phyloP scores from a whole-genome alignment of 768 basidiomycete genomes.

The Tephrocybe sp. region DNA sequence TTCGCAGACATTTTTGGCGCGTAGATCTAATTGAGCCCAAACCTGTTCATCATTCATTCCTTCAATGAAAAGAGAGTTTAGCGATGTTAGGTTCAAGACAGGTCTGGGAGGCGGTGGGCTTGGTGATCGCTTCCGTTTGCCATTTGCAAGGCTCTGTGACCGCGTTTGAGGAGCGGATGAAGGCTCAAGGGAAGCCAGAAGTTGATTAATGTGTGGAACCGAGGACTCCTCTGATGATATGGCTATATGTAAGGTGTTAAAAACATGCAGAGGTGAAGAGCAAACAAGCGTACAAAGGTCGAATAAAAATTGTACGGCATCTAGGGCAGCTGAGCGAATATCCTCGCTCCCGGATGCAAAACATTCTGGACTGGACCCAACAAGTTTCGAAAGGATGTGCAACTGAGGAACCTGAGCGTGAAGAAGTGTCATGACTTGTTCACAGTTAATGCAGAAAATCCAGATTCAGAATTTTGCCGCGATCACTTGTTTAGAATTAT shows the following conservation, averaged over 20 bases:
- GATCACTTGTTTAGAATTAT: conserved; percentile 10
- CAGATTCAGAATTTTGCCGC: neutral
- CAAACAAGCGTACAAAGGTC: conserved; percentile 59
- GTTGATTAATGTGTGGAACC: conserved; percentile 57
- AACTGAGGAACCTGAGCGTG: conserved; percentile 34
- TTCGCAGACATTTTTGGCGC: conserved; percentile 67
- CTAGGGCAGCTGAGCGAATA: conserved; percentile 57
- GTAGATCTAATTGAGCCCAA: conserved; percentile 92
- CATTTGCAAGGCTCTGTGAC: conserved; percentile 49
- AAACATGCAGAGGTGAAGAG: conserved; percentile 5
- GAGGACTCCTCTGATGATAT: conserved; percentile 69
- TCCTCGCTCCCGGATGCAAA: conserved; percentile 55
- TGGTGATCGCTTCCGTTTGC: conserved; percentile 43
- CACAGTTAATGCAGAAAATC: neutral
- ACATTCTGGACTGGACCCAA: conserved; percentile 54
- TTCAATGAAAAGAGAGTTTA: conserved; percentile 72
- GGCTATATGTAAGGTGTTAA: conserved; percentile 39
- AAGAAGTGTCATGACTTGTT: neutral
- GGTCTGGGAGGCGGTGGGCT: conserved; percentile 30
- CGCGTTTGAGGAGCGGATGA: conserved; percentile 73
- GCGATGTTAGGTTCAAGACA: conserved; percentile 61
- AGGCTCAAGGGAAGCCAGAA: conserved; percentile 71
- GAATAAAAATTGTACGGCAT: conserved; percentile 74
- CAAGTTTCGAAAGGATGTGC: conserved; percentile 47
- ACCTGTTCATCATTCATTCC: conserved; percentile 85